Evolutionary conservation across 176 grass and related monocot genomes (phyloP), one percentile per base, ranked within the genome.

Genomic region (Lolium perenne): DNA sequence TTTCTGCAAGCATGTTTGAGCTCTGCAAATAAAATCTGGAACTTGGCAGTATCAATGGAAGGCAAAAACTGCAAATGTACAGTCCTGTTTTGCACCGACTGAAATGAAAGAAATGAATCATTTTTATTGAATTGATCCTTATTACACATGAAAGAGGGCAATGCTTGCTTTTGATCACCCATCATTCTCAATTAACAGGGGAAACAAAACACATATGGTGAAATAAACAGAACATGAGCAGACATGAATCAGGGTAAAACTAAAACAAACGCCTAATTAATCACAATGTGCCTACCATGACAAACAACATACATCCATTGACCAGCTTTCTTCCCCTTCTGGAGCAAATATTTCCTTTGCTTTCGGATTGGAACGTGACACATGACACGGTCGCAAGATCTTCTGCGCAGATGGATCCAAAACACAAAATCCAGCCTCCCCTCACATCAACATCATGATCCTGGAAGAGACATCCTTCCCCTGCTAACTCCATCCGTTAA

Each of bases 101-200:
- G 58, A 59, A 83, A 80, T 68, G 10, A 58, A 59, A 80, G 25
- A 35, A 57, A 75, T 40, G 74, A 47, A 84, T 53, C 80, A 69
- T 26, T 84, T 86, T 68, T 87, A 87, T 91, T 87, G 57, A 75
- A 16, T 76, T 76, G 67, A 59, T 80, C 41, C 7, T 91, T 91
- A 84, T 91, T 84, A 87, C 81, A 84, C 50, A 83, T 83, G 12
- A 73, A 82, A 20, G 15, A 47, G 35, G 74, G 74, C 4, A 21
- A 80, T 87, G 67, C 43, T 17, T 91, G 40, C 40, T 80, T 91
- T 84, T 83, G 76, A 84, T 80, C 80, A 51, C 80, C 70, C 50
- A 75, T 75, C 89, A 13, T 83, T 76, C 74, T 74, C 15, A 79
- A 66, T 11, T 18, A 74, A 77, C 61, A 68, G 38, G 11, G 46